Evolutionary conservation across 352 stramenopile genomes (phyloP), one percentile per base, ranked within the genome.

Genomic region (Hyaloperonospora arabidopsidis): DNA sequence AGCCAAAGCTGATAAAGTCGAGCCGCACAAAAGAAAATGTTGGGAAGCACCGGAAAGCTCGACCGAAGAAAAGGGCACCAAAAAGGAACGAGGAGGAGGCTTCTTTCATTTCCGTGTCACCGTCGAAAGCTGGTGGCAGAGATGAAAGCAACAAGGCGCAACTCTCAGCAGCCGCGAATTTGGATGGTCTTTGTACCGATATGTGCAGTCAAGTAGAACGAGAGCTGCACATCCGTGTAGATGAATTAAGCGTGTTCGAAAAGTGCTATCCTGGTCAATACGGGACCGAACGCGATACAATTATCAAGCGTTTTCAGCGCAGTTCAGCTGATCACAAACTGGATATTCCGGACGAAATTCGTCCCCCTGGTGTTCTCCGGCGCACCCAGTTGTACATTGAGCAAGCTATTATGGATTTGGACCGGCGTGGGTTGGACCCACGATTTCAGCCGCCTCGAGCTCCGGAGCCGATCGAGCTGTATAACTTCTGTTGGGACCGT

Each of bases 401-500:
- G 52, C 76, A 87, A 29, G 52, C 82, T 21, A 92, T 94, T 51
- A 93, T 94, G 81, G 84, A 94, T 52, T 63, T 83, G 0, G 84
- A 94, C 22, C 57, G 68, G 14, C 59, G 63, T 34, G 84, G 84
- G 4, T 54, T 68, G 6, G 84, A 94, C 54, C 60, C 72, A 14
- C 84, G 84, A 7, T 87, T 94, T 41, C 74, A 81, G 13, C 67
- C 74, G 8, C 84, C 84, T 39, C 76, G 84, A 23, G 52, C 70
- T 0, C 82, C 84, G 10, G 84, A 93, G 39, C 45, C 78, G 10
- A 89, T 94, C 22, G 84, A 93, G 65, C 70, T 97, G n/a, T 98
- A 98, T 77, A 95, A 97, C 49, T 98, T 98, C 47, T 96, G 97
- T 50, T 98, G 93, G 93, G 89, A 98, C 69, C 77, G 95, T 8